Conservation (phyloP, 2,329 filamentous ascomycete species). For the Neospermospora avenae region DNA sequence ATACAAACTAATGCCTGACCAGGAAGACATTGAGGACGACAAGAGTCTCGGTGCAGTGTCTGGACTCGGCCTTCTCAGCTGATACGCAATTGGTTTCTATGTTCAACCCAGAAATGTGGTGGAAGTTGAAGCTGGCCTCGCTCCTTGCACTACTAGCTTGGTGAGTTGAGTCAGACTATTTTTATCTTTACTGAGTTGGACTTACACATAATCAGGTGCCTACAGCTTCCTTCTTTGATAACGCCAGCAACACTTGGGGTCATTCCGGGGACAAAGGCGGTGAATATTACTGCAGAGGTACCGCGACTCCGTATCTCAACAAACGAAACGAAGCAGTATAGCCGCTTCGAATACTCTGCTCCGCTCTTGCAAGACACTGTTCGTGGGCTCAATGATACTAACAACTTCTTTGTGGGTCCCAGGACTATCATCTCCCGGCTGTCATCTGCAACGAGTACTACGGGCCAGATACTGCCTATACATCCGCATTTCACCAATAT, state of each 20-base stretch:
- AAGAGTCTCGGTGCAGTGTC: conserved; percentile 11
- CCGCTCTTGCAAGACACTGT: neutral
- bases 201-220: conserved; percentile 2
- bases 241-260: conserved; percentile 22
- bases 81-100: conserved; percentile 7
- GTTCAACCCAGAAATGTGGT: conserved; percentile 16
- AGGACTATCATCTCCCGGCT: conserved; percentile 19
- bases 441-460: conserved; percentile 14
- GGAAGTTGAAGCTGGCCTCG: conserved; percentile 17
- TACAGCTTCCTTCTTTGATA: conserved; percentile 16
- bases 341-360: conserved; percentile 13
- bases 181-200: neutral
- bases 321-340: neutral
- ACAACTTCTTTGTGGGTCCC: conserved; percentile 15
- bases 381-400: neutral
- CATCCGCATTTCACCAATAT: conserved; percentile 15
- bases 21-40: conserved; percentile 15
- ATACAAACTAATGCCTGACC: too few species aligned
- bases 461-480: conserved; percentile 18
- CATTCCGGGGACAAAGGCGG: conserved; percentile 2
- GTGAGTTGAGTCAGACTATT: neutral
- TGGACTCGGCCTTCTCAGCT: conserved; percentile 19
- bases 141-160: conserved; percentile 14
- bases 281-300: neutral
- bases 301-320: conserved; percentile 10